Evolutionary conservation across 2,329 filamentous ascomycete species (phyloP), one percentile per base, ranked within the genome.

Genomic region (Nigrospora oryzae): DNA sequence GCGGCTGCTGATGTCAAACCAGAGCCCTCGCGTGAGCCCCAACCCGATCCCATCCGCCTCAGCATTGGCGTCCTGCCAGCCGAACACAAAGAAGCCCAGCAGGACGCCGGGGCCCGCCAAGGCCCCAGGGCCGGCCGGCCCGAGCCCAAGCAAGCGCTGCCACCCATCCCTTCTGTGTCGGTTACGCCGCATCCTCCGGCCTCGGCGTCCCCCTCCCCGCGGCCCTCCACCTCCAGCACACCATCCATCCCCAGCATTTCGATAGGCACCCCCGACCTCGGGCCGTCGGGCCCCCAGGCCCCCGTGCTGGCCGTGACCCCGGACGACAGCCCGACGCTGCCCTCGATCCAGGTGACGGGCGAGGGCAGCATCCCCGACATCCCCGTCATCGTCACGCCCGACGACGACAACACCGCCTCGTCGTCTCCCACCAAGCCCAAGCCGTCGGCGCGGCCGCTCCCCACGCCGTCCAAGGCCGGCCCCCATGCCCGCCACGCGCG

Each of bases 1-100:
- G 73, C 71, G 65, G 74, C 85, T 74, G 74, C 85, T 74, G 84
- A 89, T 79, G 67, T 79, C 70, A 85, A 83, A 66, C 70, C 77
- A 68, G 72, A 46, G 46, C 46, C 40, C 32, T 38, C 23, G 23
- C 23, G 23, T 28, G 23, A 28, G 23, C 23, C 23, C 23, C 23
- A 42, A 42, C 31, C 74, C 63, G 69, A 70, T 65, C 52, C 57
- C 51, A 50, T 48, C 54, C 55, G 57, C 52, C 44, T 53, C 50
- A 56, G 56, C 55, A 50, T 57, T 56, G 57, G 63, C 56, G 48
- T 50, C 51, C 45, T 28, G 23, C 23, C 23, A 4, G 10, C 7
- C 5, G 23, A 28, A 2, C 23, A 5, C 23, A 28, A 28, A 28
- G 23, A 28, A 32, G 19, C 12, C 40, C 40, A 23, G 34, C 39